phyloP scores from a whole-genome alignment of 805 yeast genomes.

The Starmerella khaoyaiensis region DNA sequence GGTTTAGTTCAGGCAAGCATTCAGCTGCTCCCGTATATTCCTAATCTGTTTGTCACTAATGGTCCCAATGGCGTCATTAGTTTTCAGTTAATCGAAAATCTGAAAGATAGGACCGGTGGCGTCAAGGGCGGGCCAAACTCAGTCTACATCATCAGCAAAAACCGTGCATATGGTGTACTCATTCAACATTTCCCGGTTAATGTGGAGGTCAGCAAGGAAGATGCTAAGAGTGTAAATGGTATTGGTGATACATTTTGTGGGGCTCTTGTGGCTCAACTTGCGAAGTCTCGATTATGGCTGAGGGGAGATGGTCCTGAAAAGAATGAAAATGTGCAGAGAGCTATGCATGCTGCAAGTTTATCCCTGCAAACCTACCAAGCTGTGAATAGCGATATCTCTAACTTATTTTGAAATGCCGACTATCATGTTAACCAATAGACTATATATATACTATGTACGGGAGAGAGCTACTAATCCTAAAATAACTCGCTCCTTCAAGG shows the following conservation, averaged over 20 bases:
- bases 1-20: slow-evolving; percentile 49
- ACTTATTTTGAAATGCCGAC: no score
- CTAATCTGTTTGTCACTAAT: slow-evolving; percentile 50
- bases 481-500: slow-evolving; percentile 26
- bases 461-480: slow-evolving; percentile 11
- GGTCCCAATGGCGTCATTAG: slow-evolving; percentile 51
- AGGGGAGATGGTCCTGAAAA: slow-evolving; percentile 25
- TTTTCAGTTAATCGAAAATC: slow-evolving; percentile 28
- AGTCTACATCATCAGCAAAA: slow-evolving; percentile 18
- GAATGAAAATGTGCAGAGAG: slow-evolving; percentile 23
- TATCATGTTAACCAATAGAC: no score
- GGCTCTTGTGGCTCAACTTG: slow-evolving; percentile 37
- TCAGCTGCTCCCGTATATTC: slow-evolving; percentile 62
- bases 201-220: slow-evolving; percentile 29
- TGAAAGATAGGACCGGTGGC: slow-evolving; percentile 22
- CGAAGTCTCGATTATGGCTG: slow-evolving; percentile 24
- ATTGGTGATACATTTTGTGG: slow-evolving; percentile 82
- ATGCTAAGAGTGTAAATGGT: slow-evolving; percentile 60
- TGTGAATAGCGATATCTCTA: slow-evolving; percentile 22
- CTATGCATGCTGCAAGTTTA: slow-evolving; percentile 30
- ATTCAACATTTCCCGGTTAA: slow-evolving; percentile 47
- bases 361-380: slow-evolving; percentile 26
- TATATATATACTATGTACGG: no score
- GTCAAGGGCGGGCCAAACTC: slow-evolving; percentile 19
- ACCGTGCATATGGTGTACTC: slow-evolving; percentile 36